Evolutionary conservation across 352 stramenopile genomes (phyloP).

Genomic region (Globisporangium irregulare): DNA sequence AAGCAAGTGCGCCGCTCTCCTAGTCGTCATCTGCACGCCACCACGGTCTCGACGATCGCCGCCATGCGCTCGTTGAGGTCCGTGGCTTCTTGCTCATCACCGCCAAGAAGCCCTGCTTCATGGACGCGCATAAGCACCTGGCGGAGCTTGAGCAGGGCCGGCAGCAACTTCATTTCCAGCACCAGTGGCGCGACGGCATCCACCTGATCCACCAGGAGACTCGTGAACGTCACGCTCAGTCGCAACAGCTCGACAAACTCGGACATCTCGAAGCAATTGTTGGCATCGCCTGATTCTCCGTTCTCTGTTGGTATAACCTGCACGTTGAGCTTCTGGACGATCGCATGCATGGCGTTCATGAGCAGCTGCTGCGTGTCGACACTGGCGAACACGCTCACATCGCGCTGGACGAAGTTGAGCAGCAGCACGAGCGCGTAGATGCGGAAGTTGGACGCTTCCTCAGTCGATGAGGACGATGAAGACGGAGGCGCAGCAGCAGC

Average conservation of each 20-base stretch:
- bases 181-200: constrained; percentile 20
- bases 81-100: constrained; percentile 8
- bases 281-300: not conserved
- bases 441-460: constrained; percentile 62
- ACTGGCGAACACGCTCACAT: constrained; percentile 29
- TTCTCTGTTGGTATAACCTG: not conserved
- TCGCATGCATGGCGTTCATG: constrained; percentile 8
- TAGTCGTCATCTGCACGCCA: constrained; percentile 10
- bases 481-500: constrained; percentile 6
- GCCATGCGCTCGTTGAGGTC: constrained; percentile 36
- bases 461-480: constrained; percentile 24
- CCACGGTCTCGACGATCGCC: constrained; percentile 30
- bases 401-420: constrained; percentile 67
- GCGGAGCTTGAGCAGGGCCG: constrained; percentile 44
- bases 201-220: constrained; percentile 45
- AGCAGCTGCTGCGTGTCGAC: not conserved
- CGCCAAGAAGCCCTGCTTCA: constrained; percentile 17
- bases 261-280: constrained; percentile 21
- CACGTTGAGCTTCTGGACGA: constrained; percentile 14
- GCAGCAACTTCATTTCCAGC: constrained; percentile 23
- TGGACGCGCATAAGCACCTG: constrained; percentile 20
- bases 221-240: constrained; percentile 48
- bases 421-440: constrained; percentile 74
- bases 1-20: not conserved
- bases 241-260: constrained; percentile 64